A percentile compares a stretch with the other conserved stretches of the same genome.
Conservation (phyloP, 2,329 filamentous ascomycete genomes). For the Sarocladium kiliense region DNA sequence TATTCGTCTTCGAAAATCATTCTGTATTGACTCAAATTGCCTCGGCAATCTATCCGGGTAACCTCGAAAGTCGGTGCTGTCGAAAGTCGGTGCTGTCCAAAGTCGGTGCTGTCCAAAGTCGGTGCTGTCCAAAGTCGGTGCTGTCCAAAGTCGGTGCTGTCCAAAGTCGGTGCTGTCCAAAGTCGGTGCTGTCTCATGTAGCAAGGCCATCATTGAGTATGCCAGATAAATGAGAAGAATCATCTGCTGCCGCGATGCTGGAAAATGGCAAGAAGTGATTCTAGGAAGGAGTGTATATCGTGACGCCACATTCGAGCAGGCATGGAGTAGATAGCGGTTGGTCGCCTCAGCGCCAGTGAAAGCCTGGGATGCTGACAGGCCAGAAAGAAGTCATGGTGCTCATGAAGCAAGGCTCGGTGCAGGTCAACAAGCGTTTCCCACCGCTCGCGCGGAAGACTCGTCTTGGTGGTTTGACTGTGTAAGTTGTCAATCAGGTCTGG, state of each 20-base stretch:
- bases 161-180: slow-evolving; percentile 83
- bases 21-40: slow-evolving; percentile 73
- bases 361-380: slow-evolving; percentile 83
- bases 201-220: slow-evolving; percentile 82
- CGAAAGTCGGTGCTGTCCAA: too few species aligned
- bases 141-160: too few species aligned
- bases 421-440: slow-evolving; percentile 73
- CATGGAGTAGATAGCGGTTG: slow-evolving; percentile 84
- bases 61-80: slow-evolving; percentile 78
- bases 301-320: slow-evolving; percentile 92
- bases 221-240: slow-evolving; percentile 85
- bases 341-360: slow-evolving; percentile 55
- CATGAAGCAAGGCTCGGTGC: slow-evolving; percentile 74
- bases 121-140: too few species aligned
- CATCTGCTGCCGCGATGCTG: slow-evolving; percentile 80
- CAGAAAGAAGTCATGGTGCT: slow-evolving; percentile 82
- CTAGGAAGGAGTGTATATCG: slow-evolving; percentile 81
- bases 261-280: slow-evolving; percentile 71
- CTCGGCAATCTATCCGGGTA: slow-evolving; percentile 91
- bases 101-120: too few species aligned
- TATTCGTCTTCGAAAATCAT: slow-evolving; percentile 92
- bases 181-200: slow-evolving; percentile 75
- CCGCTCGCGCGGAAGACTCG: not conserved
- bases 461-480: too few species aligned
- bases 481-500: too few species aligned